phyloP scores from a whole-genome alignment of 2,329 filamentous ascomycete genomes.

The Diaporthe helianthi region DNA sequence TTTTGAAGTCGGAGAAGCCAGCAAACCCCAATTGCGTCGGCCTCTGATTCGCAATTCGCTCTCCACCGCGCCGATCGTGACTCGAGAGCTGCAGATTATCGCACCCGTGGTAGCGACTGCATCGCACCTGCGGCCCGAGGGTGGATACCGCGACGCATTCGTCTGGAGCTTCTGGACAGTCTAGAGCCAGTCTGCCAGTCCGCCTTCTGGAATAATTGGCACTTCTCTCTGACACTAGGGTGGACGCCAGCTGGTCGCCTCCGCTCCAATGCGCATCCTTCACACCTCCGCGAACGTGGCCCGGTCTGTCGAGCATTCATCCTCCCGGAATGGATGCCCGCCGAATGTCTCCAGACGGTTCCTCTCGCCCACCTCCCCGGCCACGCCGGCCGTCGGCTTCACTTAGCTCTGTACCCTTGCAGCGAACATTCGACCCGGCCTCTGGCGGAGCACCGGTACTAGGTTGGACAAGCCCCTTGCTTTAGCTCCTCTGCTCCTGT shows the following conservation, averaged over 20 bases:
- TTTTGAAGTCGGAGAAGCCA: conserved; percentile 15
- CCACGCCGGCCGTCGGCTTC: conserved; percentile 34
- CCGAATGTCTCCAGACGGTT: conserved; percentile 33
- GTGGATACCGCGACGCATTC: conserved; percentile 29
- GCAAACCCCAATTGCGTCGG: conserved; percentile 10
- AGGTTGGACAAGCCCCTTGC: conserved; percentile 27
- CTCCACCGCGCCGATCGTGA: conserved; percentile 27
- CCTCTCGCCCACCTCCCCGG: conserved; percentile 33
- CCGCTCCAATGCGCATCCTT: conserved; percentile 33
- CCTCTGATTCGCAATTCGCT: conserved; percentile 27
- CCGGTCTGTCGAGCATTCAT: conserved; percentile 31
- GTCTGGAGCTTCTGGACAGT: conserved; percentile 25
- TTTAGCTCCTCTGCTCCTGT: conserved; percentile 6
- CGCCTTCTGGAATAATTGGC: conserved; percentile 29
- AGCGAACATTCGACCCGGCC: conserved; percentile 31
- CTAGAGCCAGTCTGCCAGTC: conserved; percentile 20
- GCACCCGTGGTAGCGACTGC: conserved; percentile 20
- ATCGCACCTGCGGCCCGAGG: conserved; percentile 27
- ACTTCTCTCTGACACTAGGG: conserved; percentile 22
- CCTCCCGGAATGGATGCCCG: conserved; percentile 35
- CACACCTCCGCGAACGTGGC: conserved; percentile 30
- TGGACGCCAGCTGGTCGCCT: conserved; percentile 32
- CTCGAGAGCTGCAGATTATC: conserved; percentile 25
- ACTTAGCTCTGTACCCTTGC: conserved; percentile 33
- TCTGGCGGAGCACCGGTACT: conserved; percentile 28